phyloP scores from a whole-genome alignment of 352 stramenopile species.

The Phytophthora podocarpi region DNA sequence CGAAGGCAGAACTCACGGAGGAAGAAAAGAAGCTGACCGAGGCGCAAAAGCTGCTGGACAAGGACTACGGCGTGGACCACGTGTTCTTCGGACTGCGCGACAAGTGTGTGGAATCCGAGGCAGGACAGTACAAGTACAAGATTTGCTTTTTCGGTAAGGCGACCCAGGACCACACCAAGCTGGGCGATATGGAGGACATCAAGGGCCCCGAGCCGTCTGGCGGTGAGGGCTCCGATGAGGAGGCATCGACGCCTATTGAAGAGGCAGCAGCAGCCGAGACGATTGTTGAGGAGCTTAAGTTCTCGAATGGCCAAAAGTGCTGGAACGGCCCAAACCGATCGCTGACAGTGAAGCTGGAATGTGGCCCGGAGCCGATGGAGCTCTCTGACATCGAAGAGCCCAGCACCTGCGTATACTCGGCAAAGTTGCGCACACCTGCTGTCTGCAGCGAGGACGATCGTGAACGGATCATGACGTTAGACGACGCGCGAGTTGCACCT shows the following conservation, averaged over 20 bases:
- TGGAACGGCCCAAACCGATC: slow-evolving; percentile 90
- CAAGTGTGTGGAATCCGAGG: slow-evolving; percentile 68
- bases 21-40: slow-evolving; percentile 42
- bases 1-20: slow-evolving; percentile 40
- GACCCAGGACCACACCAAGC: slow-evolving; percentile 78
- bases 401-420: slow-evolving; percentile 85
- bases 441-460: slow-evolving; percentile 58
- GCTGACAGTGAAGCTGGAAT: slow-evolving; percentile 77
- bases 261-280: slow-evolving; percentile 8
- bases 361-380: slow-evolving; percentile 60
- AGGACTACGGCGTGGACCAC: slow-evolving; percentile 67
- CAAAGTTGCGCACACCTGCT: slow-evolving; percentile 78
- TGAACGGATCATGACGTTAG: slow-evolving; percentile 41
- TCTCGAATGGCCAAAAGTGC: slow-evolving; percentile 76
- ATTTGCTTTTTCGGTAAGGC: slow-evolving; percentile 86
- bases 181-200: slow-evolving; percentile 72
- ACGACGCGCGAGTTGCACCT: slow-evolving; percentile 32
- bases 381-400: slow-evolving; percentile 84
- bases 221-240: not conserved
- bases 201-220: slow-evolving; percentile 1
- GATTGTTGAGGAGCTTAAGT: slow-evolving; percentile 46
- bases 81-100: slow-evolving; percentile 73
- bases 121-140: slow-evolving; percentile 87
- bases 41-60: slow-evolving; percentile 43
- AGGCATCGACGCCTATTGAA: not conserved